phyloP scores from a whole-genome alignment of 139 green algal species.

The Marvania coccoides region DNA sequence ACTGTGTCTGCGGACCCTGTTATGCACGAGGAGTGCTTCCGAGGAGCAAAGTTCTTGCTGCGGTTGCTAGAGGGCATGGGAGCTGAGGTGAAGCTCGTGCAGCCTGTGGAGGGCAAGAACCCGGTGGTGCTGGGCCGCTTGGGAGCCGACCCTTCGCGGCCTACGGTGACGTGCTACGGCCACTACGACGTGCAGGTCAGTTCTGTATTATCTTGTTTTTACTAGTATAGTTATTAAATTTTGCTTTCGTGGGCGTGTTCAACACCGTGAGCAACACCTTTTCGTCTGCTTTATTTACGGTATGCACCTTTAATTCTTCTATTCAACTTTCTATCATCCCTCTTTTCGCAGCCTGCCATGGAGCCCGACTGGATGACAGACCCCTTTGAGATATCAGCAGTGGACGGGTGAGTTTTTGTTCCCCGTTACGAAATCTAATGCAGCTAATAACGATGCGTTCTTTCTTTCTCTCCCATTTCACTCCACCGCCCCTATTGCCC shows the following conservation, averaged over 20 bases:
- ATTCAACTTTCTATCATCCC: no score
- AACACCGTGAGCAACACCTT: no score
- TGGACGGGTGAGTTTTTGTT: neutral
- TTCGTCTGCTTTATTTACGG: no score
- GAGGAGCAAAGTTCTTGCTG: constrained; percentile 81
- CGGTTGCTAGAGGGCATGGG: constrained; percentile 72
- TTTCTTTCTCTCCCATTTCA: no score
- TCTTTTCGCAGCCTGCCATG: constrained; percentile 72
- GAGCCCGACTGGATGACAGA: constrained; percentile 79
- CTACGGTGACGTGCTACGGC: constrained; percentile 84
- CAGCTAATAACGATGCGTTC: neutral
- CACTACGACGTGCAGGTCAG: constrained; percentile 85
- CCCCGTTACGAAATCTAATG: neutral
- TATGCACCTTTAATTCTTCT: no score
- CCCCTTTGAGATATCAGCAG: constrained; percentile 72
- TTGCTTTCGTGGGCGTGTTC: no score
- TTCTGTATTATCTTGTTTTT: no score
- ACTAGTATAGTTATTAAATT: no score
- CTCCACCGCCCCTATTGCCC: no score
- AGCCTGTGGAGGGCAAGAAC: constrained; percentile 63
- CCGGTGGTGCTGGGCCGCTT: constrained; percentile 82
- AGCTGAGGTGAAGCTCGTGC: constrained; percentile 72
- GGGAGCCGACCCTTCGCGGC: constrained; percentile 47
- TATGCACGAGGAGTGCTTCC: constrained; percentile 75
- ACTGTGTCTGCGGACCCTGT: constrained; percentile 53